phyloP scores from a whole-genome alignment of 2,329 filamentous ascomycete genomes.

The Paecilomyces variotii region DNA sequence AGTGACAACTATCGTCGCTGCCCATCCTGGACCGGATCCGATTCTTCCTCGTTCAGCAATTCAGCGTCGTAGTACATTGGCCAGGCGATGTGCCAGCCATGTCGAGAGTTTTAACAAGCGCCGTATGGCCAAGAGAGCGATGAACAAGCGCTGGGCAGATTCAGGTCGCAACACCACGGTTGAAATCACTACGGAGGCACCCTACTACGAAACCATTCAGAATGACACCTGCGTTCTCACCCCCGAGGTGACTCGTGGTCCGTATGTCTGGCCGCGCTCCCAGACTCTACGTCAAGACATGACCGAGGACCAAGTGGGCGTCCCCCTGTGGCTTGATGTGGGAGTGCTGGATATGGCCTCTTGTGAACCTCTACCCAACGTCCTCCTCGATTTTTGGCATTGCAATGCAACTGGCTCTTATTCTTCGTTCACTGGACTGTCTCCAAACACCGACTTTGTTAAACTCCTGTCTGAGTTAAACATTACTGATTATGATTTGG shows the following conservation, averaged over 20 bases:
- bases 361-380: conserved; percentile 28
- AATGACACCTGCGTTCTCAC: conserved; percentile 26
- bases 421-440: conserved; percentile 16
- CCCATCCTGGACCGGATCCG: background rate
- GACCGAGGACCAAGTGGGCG: conserved; percentile 26
- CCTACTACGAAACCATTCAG: conserved; percentile 14
- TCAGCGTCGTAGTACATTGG: background rate
- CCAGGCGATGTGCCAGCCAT: background rate
- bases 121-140: background rate
- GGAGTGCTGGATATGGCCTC: conserved; percentile 37
- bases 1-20: background rate
- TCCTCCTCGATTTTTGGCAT: conserved; percentile 36
- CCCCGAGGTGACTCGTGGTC: conserved; percentile 29
- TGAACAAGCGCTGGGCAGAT: background rate
- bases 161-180: background rate
- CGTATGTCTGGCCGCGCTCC: conserved; percentile 28
- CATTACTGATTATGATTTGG: conserved; percentile 15
- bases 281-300: conserved; percentile 34
- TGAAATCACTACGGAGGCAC: conserved; percentile 3
- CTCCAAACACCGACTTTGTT: conserved; percentile 21
- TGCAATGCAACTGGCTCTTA: conserved; percentile 39
- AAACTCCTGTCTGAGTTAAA: conserved; percentile 22
- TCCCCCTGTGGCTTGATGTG: conserved; percentile 35
- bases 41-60: background rate
- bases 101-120: background rate